phyloP scores from a whole-genome alignment of 345 rosid genomes.

The Arabis hirsuta region DNA sequence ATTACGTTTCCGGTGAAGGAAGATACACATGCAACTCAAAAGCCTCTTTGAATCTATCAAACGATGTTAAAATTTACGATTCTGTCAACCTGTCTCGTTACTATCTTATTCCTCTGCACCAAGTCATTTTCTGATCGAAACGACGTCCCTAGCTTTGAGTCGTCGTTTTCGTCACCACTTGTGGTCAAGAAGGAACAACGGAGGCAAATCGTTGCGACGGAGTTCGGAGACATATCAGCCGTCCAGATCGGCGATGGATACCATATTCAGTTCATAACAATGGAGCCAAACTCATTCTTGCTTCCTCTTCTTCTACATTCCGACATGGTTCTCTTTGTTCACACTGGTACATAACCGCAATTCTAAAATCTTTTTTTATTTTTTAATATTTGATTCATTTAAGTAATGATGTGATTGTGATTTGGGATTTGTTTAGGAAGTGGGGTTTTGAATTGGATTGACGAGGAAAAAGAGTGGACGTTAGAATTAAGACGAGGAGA shows the following conservation, averaged over 20 bases:
- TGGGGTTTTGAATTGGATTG: conserved; percentile 65
- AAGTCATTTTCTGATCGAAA: conserved; percentile 30
- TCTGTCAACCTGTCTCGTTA: conserved; percentile 20
- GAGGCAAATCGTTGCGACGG: conserved; percentile 50
- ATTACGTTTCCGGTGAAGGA: conserved; percentile 12
- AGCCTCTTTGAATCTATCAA: background rate
- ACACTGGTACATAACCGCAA: conserved; percentile 52
- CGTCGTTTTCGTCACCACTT: conserved; percentile 21
- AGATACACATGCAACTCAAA: background rate
- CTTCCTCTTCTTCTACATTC: conserved; percentile 86
- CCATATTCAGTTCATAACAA: conserved; percentile 71
- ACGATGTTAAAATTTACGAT: conserved; percentile 28
- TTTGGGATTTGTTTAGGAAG: conserved; percentile 40
- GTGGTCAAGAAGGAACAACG: conserved; percentile 61
- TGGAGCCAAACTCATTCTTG: conserved; percentile 78
- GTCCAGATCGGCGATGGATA: conserved; percentile 48
- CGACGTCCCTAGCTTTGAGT: background rate
- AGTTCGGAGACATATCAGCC: conserved; percentile 67
- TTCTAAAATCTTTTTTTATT: too few relatives aligned
- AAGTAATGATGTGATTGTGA: conserved; percentile 9
- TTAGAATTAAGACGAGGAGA: conserved; percentile 66
- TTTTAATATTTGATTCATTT: background rate
- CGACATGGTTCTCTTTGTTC: conserved; percentile 81
- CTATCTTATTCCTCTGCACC: conserved; percentile 4
- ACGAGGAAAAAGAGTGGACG: conserved; percentile 50